Percentiles rank a stretch among this genome's conserved stretches.
Evolutionary conservation across 768 basidiomycete species (phyloP).

Genomic region (Daedalea quercina): DNA sequence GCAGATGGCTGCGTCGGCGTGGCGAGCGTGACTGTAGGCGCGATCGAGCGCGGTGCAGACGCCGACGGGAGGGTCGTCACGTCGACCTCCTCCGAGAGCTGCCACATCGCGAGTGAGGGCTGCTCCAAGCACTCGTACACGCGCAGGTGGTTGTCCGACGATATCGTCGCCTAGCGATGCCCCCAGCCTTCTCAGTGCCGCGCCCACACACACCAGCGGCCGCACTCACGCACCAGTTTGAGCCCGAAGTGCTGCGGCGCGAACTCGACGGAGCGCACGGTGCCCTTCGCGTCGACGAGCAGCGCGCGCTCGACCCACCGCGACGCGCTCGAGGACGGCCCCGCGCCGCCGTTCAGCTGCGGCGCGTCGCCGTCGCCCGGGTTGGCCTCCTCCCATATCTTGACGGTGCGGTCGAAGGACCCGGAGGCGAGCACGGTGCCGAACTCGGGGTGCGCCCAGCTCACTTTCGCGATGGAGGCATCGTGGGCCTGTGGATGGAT

Average conservation of each 20-base stretch:
- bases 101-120: conserved; percentile 65
- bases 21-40: conserved; percentile 53
- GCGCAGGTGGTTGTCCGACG: conserved; percentile 82
- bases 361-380: conserved; percentile 21
- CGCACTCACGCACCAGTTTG: conserved; percentile 57
- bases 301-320: conserved; percentile 74
- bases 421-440: conserved; percentile 82
- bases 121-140: conserved; percentile 89
- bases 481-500: conserved; percentile 73
- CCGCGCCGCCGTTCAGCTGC: conserved; percentile 21
- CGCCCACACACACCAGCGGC: background rate
- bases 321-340: conserved; percentile 23
- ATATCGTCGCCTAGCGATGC: conserved; percentile 65
- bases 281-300: conserved; percentile 79
- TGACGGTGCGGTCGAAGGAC: conserved; percentile 87
- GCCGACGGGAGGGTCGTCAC: conserved; percentile 44
- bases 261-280: conserved; percentile 82
- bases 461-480: conserved; percentile 75
- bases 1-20: conserved; percentile 61
- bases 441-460: conserved; percentile 92
- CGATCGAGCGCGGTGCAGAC: conserved; percentile 32
- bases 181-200: background rate
- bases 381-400: conserved; percentile 78
- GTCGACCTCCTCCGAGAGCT: conserved; percentile 72
- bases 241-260: conserved; percentile 83